Evolutionary conservation across 306 rosid species (phyloP).

Genomic region (Dalbergia cochinchinensis): DNA sequence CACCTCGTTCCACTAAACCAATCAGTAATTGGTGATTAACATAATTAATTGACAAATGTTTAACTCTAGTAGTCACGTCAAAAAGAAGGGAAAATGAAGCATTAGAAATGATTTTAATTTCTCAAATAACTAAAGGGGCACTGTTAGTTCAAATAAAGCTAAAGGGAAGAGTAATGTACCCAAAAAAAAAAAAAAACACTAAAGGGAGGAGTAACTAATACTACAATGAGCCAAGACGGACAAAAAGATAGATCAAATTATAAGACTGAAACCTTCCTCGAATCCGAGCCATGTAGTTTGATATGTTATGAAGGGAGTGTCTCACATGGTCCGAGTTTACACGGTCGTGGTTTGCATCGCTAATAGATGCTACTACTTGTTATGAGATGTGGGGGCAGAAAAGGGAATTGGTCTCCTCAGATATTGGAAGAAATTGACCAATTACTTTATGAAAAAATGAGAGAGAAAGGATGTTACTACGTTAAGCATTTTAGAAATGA

Average conservation of each 20-base stretch:
- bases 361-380: background rate
- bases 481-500: background rate
- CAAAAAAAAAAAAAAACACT: no score
- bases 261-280: background rate
- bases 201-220: background rate
- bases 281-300: background rate
- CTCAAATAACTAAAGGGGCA: background rate
- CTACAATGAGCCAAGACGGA: background rate
- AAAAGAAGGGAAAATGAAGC: background rate
- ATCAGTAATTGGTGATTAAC: background rate
- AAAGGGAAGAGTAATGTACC: background rate
- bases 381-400: no score
- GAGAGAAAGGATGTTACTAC: background rate
- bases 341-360: background rate
- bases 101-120: background rate
- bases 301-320: no score
- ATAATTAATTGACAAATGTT: background rate
- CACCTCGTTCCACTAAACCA: no score
- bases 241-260: background rate
- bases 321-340: no score
- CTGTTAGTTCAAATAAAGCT: background rate
- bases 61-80: background rate
- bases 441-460: background rate
- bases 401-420: background rate
- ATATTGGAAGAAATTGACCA: background rate